Evolutionary conservation across 176 grass and related monocot genomes (phyloP), one percentile per base, ranked within the genome.

Genomic region (Rhynchospora breviuscula): DNA sequence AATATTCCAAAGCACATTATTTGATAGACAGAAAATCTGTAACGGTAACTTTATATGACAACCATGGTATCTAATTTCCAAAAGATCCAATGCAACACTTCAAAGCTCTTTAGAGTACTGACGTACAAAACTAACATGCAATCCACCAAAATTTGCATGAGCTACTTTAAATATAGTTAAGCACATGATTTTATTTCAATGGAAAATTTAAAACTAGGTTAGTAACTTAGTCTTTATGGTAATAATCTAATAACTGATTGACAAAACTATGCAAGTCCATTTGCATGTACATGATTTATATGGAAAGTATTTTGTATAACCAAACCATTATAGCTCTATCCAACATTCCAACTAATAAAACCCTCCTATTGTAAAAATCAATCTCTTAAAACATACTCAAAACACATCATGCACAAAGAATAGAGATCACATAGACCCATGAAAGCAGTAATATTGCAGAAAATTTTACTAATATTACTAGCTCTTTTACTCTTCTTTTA

Each of bases 401-500:
- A 66, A 52, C 17, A 46, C 80, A 82, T 68, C 44, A 82, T 82
- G 22, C 48, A 53, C 60, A 29, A 52, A 68, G 10, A 68, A 82
- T 82, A 64, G 10, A 18, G 62, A 82, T 82, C 15, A 33, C 40
- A 82, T 66, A 26, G 46, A 82, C 13, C 62, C 80, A 82, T 82
- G 10, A 67, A 82, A 82, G 68, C 80, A 52, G 56, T 33, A 80
- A 62, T 63, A 61, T 80, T 82, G 62, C 61, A 52, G 80, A 82
- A 65, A 63, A 63, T n/a, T 29, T 68, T 64, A 66, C 60, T 81
- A 81, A 81, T 45, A 63, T 63, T 64, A 63, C 79, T 81, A 81
- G 79, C 43, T 81, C 59, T 46, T 79, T 81, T 54, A 63, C 43
- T 82, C 80, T 67, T 82, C 63, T 17, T 82, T 82, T 78, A 57